These are phyloP conservation scores for Pythium monospermum DNA, from an alignment of 352 stramenopile species.

Conservation along the genomic window DNA sequence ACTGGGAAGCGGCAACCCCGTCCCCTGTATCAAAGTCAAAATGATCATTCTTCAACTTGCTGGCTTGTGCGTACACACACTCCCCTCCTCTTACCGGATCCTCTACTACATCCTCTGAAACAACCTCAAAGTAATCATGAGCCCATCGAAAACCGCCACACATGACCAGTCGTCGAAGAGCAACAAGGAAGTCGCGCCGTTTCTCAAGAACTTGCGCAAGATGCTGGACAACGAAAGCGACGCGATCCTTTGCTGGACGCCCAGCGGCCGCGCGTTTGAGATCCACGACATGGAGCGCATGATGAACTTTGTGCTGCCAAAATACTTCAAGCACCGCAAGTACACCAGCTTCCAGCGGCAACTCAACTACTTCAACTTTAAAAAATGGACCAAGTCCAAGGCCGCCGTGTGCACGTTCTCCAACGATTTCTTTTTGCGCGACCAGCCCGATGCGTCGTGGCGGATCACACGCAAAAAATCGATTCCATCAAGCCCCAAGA, in stretches of 20 bases:
- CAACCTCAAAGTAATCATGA: background rate
- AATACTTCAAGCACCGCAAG: slow-evolving; percentile 85
- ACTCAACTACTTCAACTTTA: slow-evolving; percentile 81
- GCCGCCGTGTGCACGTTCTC: slow-evolving; percentile 71
- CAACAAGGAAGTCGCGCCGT: slow-evolving; percentile 38
- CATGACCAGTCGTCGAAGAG: background rate
- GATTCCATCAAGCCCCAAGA: slow-evolving; percentile 4
- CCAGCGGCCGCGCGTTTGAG: slow-evolving; percentile 67
- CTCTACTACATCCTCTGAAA: background rate
- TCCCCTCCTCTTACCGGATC: too few relatives aligned
- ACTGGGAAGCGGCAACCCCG: too few relatives aligned
- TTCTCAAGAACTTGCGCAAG: slow-evolving; percentile 45
- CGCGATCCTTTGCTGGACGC: slow-evolving; percentile 42
- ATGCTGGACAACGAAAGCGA: slow-evolving; percentile 51
- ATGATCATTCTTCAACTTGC: background rate
- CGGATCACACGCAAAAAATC: slow-evolving; percentile 71
- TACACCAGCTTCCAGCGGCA: slow-evolving; percentile 87
- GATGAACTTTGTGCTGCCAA: slow-evolving; percentile 59
- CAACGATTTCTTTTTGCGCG: slow-evolving; percentile 61
- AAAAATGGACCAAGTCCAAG: slow-evolving; percentile 77
- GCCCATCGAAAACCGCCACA: too few relatives aligned
- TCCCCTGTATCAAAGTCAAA: too few relatives aligned
- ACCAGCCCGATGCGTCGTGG: slow-evolving; percentile 48
- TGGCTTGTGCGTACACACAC: background rate
- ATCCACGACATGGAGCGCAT: slow-evolving; percentile 76